A percentile compares a stretch with the other conserved stretches of the same genome.
Conservation (phyloP, 176 grass and related monocot genomes). For the Eremochloa ophiuroides region DNA sequence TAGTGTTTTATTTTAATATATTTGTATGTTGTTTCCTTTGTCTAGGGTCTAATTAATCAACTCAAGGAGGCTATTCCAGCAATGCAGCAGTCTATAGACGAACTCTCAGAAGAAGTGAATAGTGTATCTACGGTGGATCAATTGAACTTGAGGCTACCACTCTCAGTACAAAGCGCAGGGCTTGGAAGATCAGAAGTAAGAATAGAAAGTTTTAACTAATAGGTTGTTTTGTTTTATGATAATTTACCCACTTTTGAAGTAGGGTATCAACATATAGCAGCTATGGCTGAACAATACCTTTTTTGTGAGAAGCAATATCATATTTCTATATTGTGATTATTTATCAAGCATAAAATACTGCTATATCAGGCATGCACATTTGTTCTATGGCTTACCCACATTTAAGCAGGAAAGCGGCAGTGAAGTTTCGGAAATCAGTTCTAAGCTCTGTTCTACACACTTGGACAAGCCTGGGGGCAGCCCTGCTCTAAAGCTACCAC, state of each 20-base stretch:
- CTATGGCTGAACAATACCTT: neutral
- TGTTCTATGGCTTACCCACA: slow-evolving; percentile 12
- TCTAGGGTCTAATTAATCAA: slow-evolving; percentile 94
- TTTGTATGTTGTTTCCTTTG: slow-evolving; percentile 24
- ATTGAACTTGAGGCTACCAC: slow-evolving; percentile 42
- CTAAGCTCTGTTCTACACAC: slow-evolving; percentile 63
- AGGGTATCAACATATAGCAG: neutral
- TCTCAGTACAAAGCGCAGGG: slow-evolving; percentile 36
- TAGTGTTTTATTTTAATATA: too few species aligned
- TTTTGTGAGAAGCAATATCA: neutral
- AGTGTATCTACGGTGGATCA: slow-evolving; percentile 50
- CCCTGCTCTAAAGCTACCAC: slow-evolving; percentile 73
- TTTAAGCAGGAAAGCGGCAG: slow-evolving; percentile 58
- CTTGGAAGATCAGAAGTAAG: slow-evolving; percentile 62
- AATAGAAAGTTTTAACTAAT: neutral
- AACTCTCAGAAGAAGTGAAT: slow-evolving; percentile 86
- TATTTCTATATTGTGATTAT: neutral
- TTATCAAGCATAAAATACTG: neutral
- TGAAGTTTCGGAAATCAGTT: slow-evolving; percentile 61
- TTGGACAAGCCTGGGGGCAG: slow-evolving; percentile 60
- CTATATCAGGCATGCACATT: slow-evolving; percentile 3
- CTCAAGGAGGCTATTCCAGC: slow-evolving; percentile 93
- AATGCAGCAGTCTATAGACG: slow-evolving; percentile 88
- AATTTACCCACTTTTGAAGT: slow-evolving; percentile 8
- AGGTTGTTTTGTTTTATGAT: slow-evolving; percentile 21